Evolutionary conservation across 768 basidiomycete species (phyloP).

Genomic region (Xerocomellus amylosporus): DNA sequence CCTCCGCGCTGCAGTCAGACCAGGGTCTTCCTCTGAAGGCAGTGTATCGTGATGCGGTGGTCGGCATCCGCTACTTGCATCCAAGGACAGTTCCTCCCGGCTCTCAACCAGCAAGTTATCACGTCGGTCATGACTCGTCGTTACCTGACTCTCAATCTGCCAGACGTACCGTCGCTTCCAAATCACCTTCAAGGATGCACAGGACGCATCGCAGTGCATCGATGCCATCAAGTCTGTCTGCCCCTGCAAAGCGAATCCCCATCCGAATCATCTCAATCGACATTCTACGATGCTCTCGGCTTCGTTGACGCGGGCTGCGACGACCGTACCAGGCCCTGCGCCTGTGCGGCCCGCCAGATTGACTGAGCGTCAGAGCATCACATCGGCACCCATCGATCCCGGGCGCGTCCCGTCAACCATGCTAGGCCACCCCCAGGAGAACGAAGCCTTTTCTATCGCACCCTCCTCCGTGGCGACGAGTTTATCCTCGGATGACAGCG

Average conservation of each 20-base stretch:
- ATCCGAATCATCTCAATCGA: slow-evolving; percentile 22
- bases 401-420: slow-evolving; percentile 1
- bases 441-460: neutral
- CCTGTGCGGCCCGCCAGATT: neutral
- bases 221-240: slow-evolving; percentile 63
- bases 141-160: slow-evolving; percentile 9
- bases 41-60: slow-evolving; percentile 68
- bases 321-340: neutral
- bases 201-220: slow-evolving; percentile 55
- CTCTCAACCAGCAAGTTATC: slow-evolving; percentile 31
- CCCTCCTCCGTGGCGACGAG: slow-evolving; percentile 9
- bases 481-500: slow-evolving; percentile 28
- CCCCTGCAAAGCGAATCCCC: slow-evolving; percentile 65
- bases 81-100: slow-evolving; percentile 35
- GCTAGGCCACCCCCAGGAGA: neutral
- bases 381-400: neutral
- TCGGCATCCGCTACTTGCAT: slow-evolving; percentile 74
- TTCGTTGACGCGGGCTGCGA: slow-evolving; percentile 18
- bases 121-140: neutral
- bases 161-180: slow-evolving; percentile 77
- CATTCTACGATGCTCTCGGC: slow-evolving; percentile 15
- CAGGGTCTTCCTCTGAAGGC: slow-evolving; percentile 76
- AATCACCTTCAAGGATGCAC: slow-evolving; percentile 56
- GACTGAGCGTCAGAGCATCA: slow-evolving; percentile 4
- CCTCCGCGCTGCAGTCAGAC: slow-evolving; percentile 30